phyloP scores from a whole-genome alignment of 805 yeast species.

The Saccharomyces paradoxus region DNA sequence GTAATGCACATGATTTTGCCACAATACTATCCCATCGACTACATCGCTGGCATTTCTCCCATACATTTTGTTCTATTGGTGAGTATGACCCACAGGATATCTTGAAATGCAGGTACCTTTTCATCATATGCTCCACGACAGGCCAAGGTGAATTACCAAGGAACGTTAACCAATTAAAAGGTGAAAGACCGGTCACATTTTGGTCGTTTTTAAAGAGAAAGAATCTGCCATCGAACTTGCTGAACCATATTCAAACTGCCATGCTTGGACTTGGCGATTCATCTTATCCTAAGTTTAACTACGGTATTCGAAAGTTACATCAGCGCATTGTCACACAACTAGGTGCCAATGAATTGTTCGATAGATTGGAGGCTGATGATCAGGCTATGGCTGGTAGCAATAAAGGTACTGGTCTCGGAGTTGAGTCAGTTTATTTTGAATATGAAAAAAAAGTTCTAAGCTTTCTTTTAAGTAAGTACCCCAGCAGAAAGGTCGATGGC shows the following conservation, averaged over 20 bases:
- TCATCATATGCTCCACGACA: constrained; percentile 68
- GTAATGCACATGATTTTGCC: constrained; percentile 83
- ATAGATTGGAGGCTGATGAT: constrained; percentile 86
- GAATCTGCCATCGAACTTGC: constrained; percentile 52
- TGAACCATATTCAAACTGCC: constrained; percentile 55
- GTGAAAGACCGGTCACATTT: constrained; percentile 30
- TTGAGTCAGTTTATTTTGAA: constrained; percentile 66
- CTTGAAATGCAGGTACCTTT: constrained; percentile 37
- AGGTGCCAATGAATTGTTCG: constrained; percentile 67
- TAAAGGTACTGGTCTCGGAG: constrained; percentile 32
- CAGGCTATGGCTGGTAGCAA: constrained; percentile 57
- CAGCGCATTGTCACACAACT: constrained; percentile 61
- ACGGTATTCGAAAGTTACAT: constrained; percentile 80
- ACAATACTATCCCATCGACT: constrained; percentile 48
- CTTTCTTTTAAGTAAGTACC: constrained; percentile 29
- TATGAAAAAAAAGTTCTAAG: constrained; percentile 53
- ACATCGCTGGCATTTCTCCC: constrained; percentile 42
- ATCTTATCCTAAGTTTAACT: constrained; percentile 79
- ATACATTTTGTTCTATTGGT: constrained; percentile 48
- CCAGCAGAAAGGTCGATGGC: constrained; percentile 25
- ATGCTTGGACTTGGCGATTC: constrained; percentile 92
- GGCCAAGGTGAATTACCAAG: constrained; percentile 93
- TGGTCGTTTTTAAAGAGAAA: constrained; percentile 67
- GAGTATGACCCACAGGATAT: constrained; percentile 50
- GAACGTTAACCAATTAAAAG: constrained; percentile 40